A percentile compares a stretch with the other conserved stretches of the same genome.
Evolutionary conservation across 2,329 filamentous ascomycete species (phyloP).

Genomic region (Talaromyces sp.): DNA sequence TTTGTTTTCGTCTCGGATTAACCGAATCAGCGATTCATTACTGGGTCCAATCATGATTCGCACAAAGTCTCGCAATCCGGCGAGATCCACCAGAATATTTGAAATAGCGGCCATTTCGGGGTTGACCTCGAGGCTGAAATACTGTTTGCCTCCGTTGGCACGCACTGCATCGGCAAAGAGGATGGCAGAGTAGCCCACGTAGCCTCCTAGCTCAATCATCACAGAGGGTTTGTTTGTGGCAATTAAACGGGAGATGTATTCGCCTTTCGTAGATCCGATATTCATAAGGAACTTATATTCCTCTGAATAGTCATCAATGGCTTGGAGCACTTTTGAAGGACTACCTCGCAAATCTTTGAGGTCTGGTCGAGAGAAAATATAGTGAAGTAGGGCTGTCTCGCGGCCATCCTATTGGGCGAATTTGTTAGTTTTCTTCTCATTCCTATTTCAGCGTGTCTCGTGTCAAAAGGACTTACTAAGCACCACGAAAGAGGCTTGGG

Average conservation of each 20-base stretch:
- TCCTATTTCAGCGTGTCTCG: too few relatives aligned
- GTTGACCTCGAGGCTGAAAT: constrained; percentile 65
- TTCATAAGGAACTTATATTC: constrained; percentile 72
- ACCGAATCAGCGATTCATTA: neutral
- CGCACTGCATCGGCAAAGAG: constrained; percentile 63
- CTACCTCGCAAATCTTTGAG: constrained; percentile 59
- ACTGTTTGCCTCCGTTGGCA: constrained; percentile 55
- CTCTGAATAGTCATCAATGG: constrained; percentile 63
- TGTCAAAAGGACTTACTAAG: too few relatives aligned
- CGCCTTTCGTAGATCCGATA: constrained; percentile 66
- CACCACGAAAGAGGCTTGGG: too few relatives aligned
- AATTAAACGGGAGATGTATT: constrained; percentile 63
- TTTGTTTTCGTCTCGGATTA: neutral
- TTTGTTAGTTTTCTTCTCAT: too few relatives aligned
- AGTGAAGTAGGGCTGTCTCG: constrained; percentile 66
- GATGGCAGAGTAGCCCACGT: constrained; percentile 74
- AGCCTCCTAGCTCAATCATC: constrained; percentile 73
- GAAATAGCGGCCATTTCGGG: constrained; percentile 67
- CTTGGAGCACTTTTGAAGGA: constrained; percentile 56
- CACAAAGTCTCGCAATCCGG: constrained; percentile 62
- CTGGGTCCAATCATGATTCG: constrained; percentile 60
- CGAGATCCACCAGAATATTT: constrained; percentile 60
- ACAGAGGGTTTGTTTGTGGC: constrained; percentile 55
- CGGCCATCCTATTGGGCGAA: constrained; percentile 53
- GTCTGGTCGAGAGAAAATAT: constrained; percentile 55